Conservation (phyloP, 2,329 filamentous ascomycete species). For the Elsinoe australis region DNA sequence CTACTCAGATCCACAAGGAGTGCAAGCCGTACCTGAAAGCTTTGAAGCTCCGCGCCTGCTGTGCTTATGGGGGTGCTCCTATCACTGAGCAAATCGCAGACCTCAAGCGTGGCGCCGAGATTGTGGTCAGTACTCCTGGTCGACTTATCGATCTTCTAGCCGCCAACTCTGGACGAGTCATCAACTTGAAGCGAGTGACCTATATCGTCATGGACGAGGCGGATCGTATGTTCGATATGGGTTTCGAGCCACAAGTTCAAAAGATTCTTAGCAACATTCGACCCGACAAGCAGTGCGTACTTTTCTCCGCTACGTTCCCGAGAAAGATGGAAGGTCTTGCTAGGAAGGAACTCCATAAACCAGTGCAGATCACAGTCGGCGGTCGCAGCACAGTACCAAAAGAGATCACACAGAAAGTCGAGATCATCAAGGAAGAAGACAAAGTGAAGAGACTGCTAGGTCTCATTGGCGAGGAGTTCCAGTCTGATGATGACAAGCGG, state of each 20-base stretch:
- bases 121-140: constrained; percentile 90
- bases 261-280: constrained; percentile 90
- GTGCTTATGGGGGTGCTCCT: constrained; percentile 87
- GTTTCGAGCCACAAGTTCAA: constrained; percentile 98
- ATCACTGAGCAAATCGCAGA: constrained; percentile 98
- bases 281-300: constrained; percentile 83
- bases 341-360: constrained; percentile 76
- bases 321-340: constrained; percentile 85
- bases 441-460: constrained; percentile 82
- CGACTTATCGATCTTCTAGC: constrained; percentile 92
- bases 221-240: constrained; percentile 99
- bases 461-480: constrained; percentile 78
- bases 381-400: constrained; percentile 63
- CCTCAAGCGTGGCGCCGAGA: constrained; percentile 87
- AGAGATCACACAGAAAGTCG: constrained; percentile 83
- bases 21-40: constrained; percentile 91
- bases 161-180: constrained; percentile 88
- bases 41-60: constrained; percentile 75
- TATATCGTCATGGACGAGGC: constrained; percentile 96
- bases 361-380: constrained; percentile 87
- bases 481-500: constrained; percentile 80
- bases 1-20: constrained; percentile 87
- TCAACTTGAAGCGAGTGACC: constrained; percentile 78
- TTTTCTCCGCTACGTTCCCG: constrained; percentile 96
- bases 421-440: constrained; percentile 70